Evolutionary conservation across 83 land plant genomes (phyloP).

Genomic region (Thuja plicata): DNA sequence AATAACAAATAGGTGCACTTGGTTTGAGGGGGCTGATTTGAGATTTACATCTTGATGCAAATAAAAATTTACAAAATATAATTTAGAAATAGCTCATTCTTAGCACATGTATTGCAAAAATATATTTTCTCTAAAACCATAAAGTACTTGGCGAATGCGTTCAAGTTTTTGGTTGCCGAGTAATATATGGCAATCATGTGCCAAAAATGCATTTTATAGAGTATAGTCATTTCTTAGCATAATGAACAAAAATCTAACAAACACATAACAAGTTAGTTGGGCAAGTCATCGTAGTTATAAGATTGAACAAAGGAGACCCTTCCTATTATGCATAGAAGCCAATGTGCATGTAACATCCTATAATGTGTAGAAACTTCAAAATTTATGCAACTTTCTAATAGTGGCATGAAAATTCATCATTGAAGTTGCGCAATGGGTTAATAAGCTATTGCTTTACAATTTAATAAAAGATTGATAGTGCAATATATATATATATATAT

Average conservation of each 20-base stretch:
- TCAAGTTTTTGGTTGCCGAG: not conserved
- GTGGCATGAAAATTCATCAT: not conserved
- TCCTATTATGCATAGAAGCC: too few relatives aligned
- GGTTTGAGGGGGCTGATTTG: not conserved
- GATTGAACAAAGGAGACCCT: not conserved
- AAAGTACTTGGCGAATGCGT: too few relatives aligned
- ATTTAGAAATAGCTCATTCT: too few relatives aligned
- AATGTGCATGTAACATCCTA: not conserved
- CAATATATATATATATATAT: not conserved
- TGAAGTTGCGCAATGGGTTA: too few relatives aligned
- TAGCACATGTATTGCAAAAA: too few relatives aligned
- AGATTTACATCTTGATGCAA: too few relatives aligned
- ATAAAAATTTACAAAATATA: too few relatives aligned
- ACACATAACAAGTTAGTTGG: not conserved
- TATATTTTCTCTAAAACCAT: not conserved
- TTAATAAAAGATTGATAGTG: too few relatives aligned
- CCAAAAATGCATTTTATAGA: too few relatives aligned
- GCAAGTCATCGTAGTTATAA: too few relatives aligned
- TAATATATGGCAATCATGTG: too few relatives aligned
- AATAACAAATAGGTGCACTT: not conserved
- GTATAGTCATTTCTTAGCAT: too few relatives aligned
- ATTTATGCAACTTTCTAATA: not conserved
- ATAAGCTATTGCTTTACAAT: not conserved
- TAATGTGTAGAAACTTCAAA: not conserved
- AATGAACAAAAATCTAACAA: not conserved